Base-by-base conservation (phyloP, 306 rosid genomes). In the Casuarina equisetifolia region DNA sequence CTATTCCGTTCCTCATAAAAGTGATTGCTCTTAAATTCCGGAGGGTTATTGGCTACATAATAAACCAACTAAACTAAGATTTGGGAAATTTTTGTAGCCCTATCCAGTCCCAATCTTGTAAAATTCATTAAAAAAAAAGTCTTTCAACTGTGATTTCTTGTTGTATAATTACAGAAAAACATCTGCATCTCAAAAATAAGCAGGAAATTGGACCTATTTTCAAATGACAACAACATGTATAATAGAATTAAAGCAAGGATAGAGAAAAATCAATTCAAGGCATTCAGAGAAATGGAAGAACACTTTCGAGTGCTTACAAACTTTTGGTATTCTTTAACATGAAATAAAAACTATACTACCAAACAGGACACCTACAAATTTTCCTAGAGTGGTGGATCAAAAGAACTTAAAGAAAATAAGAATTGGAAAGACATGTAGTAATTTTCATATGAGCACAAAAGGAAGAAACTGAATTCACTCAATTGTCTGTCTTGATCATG, bases 1-100 rank as follows among this genome's bases (percentile, higher is more conserved):
- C 58, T 69, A 10, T 44, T 42, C 15, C 25, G 44, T 49, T 35
- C 48, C 74, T 42, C 44, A 20, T 58, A 38, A 76, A 69, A 69
- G 53, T 25, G 46, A 45, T 46, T n/a, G 49, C 39, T 49, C 19
- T 45, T 61, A 69, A 74, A 80, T 77, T 51, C 25, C 54, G 35
- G n/a, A 80, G 75, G 48, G 45, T 32, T 19, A 61, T 25, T 44
- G 16, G 73, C 73, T 76, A 69, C 72, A 36, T 55, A n/a, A 66
- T 25, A 75, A 57, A 75, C 20, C 73, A 50, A 13, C 13, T 51
- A 55, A 50, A 54, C 64, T 13, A 25, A 32, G 70, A 46, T 64
- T 54, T 40, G 69, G 43, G 13, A 61, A 64, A 46, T 71, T 67
- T 71, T 15, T 51, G 51, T 78, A 76, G 36, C 68, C 49, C 48